Conservation (phyloP, 495 filamentous ascomycete genomes). For the Xylaria cubensis region DNA sequence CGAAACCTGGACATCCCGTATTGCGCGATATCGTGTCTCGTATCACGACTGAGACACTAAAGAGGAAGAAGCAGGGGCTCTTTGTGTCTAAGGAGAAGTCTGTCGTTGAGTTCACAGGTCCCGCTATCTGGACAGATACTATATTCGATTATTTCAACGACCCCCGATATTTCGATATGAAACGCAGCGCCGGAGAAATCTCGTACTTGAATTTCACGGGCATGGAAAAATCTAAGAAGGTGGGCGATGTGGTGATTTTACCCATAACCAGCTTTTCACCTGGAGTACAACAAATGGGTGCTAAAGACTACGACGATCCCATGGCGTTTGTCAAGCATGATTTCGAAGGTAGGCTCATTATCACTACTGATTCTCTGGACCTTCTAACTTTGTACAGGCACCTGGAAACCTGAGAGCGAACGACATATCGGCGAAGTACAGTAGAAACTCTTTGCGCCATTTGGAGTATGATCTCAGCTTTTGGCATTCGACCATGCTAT, state of each 20-base stretch:
- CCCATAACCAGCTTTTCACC: slow-evolving; percentile 98
- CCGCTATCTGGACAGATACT: slow-evolving; percentile 91
- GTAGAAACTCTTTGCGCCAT: slow-evolving; percentile 27
- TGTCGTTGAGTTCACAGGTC: slow-evolving; percentile 96
- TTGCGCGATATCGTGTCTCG: slow-evolving; percentile 85
- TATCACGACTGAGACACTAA: slow-evolving; percentile 82
- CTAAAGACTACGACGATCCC: slow-evolving; percentile 87
- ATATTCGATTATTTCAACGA: slow-evolving; percentile 96
- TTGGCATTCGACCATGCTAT: neutral
- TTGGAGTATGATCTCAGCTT: slow-evolving; percentile 23
- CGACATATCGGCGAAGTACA: slow-evolving; percentile 61
- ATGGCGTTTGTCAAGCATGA: slow-evolving; percentile 99
- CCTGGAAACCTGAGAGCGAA: slow-evolving; percentile 78
- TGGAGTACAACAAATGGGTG: slow-evolving; percentile 91
- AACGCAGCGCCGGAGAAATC: slow-evolving; percentile 71
- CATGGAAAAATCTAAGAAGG: slow-evolving; percentile 80
- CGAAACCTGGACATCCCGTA: slow-evolving; percentile 93
- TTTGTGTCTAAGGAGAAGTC: slow-evolving; percentile 75
- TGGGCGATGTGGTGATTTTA: slow-evolving; percentile 91
- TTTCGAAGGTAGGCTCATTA: slow-evolving; percentile 76
- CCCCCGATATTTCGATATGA: slow-evolving; percentile 85
- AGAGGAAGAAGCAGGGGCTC: slow-evolving; percentile 71
- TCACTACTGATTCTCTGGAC: neutral
- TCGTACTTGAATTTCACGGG: slow-evolving; percentile 89
- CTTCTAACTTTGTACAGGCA: slow-evolving; percentile 59